Base-by-base conservation (phyloP, 2,329 filamentous ascomycete species). In the Cryphonectria nitschkei region DNA sequence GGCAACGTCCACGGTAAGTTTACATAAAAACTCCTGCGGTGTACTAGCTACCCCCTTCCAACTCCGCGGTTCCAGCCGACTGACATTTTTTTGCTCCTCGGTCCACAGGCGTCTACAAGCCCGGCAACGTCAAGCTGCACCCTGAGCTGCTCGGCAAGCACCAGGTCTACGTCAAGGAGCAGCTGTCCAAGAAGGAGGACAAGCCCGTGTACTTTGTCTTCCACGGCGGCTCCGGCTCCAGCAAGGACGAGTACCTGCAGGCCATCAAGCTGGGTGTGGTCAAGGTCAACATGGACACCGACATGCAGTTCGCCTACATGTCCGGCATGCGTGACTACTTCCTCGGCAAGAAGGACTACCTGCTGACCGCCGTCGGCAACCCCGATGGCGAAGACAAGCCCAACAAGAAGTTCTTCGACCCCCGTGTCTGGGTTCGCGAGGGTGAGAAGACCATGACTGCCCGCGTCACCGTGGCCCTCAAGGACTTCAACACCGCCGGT, bases 121-220 rank as follows among this genome's bases (percentile, higher is more conserved):
- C 95, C 13, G 52, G 78, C 78, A 98, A 98, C 84, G 96, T 98
- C 84, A 93, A 93, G 85, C 92, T 99, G 75, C 94, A 97, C 87
- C 96, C 96, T 71, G 93, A 97, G 85, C 91, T 99, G 67, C 93
- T 99, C 78, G 89, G 89, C 83, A 98, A 98, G 92, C 96, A 99
- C 90, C 96, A 99, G 87, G 88, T 87, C 75, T 94, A 92, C 83
- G 93, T 98, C 82, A 90, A 93, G 84, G 90, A 95, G 84, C 89
- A 97, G 87, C 89, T 91, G 75, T 83, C 84, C 76, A 84, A 88
- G 78, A 85, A 88, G 77, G 89, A 93, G 75, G 88, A 93, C 80
- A 98, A 98, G 92, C 96, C 96, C 76, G 93, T 98, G 80, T 98
- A 95, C 90, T 94, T 99, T 79, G 96, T 99, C 82, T 99, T 99